Base-by-base conservation (phyloP, 352 stramenopile species). In the Albugo candida region DNA sequence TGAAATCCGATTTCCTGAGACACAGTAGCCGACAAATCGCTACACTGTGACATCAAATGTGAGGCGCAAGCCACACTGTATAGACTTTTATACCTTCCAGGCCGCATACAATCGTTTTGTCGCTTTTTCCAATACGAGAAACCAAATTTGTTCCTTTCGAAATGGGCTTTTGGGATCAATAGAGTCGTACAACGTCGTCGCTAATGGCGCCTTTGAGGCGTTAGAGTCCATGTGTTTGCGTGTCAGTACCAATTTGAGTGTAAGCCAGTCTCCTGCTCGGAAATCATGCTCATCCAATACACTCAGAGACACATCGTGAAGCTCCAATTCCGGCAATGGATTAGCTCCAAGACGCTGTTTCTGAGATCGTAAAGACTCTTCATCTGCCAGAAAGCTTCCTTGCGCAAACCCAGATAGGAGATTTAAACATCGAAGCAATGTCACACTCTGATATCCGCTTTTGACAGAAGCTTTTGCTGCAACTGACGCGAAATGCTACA, bases 191-290 rank as follows among this genome's bases (percentile, higher is more conserved):
- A 84, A 60, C 11, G 73, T 86, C 36, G 66, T 58, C 13, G 73
- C 69, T 13, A 75, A 56, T 3, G 67, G 54, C n/a, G 76, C 71
- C 24, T 50, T 56, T 20, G 67, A 59, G 6, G 60, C 60, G 17
- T 3, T 19, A 3, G 41, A 37, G 20, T 55, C 49, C 11, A 86
- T 41, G 42, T 85, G 71, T 35, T 67, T 52, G 21, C 77, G 73
- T 36, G 56, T 55, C 40, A 83, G 38, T 11, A 46, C 65, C 14
- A 79, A 60, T 47, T 77, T 57, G 31, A 83, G 49, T n/a, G 71
- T 89, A 45, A 89, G 55, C 69, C 68, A 89, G 54, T 89, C 77
- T 44, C 70, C 64, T 31, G 77, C 66, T 36, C 81, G 75, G 41
- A 84, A 63, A 49, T 71, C 82, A 1, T 51, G 40, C 53, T 89